phyloP scores from a whole-genome alignment of 75 land plant genomes.

The Selaginella tamariscina region DNA sequence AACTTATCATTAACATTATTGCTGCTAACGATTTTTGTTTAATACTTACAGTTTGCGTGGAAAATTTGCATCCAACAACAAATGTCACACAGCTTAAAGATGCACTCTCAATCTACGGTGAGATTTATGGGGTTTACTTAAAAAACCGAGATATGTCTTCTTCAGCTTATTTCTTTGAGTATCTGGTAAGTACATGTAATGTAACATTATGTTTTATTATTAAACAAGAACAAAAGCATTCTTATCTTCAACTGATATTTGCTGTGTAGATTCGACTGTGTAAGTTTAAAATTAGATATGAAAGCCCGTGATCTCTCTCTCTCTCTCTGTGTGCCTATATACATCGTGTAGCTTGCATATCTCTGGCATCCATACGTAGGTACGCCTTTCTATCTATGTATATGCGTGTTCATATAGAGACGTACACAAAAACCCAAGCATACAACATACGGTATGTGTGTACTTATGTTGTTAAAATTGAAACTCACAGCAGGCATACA shows the following conservation, averaged over 20 bases:
- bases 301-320: too few relatives aligned
- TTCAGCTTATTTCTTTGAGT: slow-evolving; percentile 15
- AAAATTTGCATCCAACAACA: slow-evolving; percentile 8
- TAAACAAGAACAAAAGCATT: neutral
- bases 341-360: too few relatives aligned
- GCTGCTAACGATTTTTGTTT: neutral
- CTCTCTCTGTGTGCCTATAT: too few relatives aligned
- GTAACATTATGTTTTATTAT: neutral
- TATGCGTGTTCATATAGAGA: too few relatives aligned
- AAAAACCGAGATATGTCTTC: slow-evolving; percentile 6
- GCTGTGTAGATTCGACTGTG: too few relatives aligned
- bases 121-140: slow-evolving; percentile 10
- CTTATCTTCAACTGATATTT: neutral
- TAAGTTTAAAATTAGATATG: too few relatives aligned
- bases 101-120: slow-evolving; percentile 18
- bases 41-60: slow-evolving; percentile 16
- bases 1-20: neutral
- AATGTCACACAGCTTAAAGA: slow-evolving; percentile 13
- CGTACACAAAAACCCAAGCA: too few relatives aligned
- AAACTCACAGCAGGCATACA: too few relatives aligned
- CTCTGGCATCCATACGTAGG: too few relatives aligned
- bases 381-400: too few relatives aligned
- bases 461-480: too few relatives aligned
- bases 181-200: slow-evolving; percentile 12
- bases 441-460: too few relatives aligned